phyloP scores from a whole-genome alignment of 306 rosid species.

The Pachyrhizus erosus region DNA sequence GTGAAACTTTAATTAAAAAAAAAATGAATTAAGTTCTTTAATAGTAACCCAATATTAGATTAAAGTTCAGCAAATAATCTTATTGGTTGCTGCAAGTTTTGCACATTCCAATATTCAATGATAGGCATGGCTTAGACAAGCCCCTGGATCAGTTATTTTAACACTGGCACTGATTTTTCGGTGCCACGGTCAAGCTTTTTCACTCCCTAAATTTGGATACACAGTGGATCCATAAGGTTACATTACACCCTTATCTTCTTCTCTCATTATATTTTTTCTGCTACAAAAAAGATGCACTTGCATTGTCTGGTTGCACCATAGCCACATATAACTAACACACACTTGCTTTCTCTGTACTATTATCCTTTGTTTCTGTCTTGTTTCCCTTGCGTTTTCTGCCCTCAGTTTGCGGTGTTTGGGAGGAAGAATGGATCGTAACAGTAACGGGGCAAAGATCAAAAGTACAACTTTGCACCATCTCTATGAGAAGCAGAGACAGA shows the following conservation, averaged over 20 bases:
- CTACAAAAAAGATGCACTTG: background rate
- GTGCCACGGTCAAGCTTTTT: background rate
- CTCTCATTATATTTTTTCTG: background rate
- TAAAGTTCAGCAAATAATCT: too few species aligned
- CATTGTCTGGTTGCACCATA: background rate
- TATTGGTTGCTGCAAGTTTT: background rate
- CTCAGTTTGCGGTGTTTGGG: slow-evolving; percentile 23
- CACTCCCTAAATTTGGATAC: background rate
- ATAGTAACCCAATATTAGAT: too few species aligned
- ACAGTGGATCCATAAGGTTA: slow-evolving; percentile 17
- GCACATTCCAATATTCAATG: background rate
- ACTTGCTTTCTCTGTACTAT: background rate
- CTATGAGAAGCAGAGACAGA: slow-evolving; percentile 78
- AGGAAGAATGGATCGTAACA: slow-evolving; percentile 39
- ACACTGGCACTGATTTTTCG: background rate
- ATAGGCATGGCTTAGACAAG: background rate
- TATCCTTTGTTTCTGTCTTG: background rate
- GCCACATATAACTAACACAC: background rate
- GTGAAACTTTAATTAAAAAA: too few species aligned
- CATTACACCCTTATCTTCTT: background rate
- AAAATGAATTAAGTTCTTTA: too few species aligned
- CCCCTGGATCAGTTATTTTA: background rate
- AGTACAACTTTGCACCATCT: slow-evolving; percentile 76
- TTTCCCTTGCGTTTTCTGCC: background rate
- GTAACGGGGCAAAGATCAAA: slow-evolving; percentile 48